These are phyloP conservation scores for Oldenlandia corymbosa DNA, from an alignment of 257 asterid species.

Conservation along the genomic window DNA sequence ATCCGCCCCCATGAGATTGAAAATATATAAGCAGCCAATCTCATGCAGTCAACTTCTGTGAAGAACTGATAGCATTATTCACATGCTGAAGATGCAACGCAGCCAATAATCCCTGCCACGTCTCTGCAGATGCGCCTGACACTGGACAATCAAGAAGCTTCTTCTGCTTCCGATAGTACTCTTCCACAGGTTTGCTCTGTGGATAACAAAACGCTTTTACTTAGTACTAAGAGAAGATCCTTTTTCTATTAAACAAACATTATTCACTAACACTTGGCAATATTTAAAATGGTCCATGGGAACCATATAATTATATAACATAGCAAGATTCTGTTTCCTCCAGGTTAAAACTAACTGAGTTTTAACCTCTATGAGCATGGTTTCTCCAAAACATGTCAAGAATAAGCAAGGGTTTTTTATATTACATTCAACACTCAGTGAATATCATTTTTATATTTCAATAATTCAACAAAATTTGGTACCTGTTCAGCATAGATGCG, in stretches of 20 bases:
- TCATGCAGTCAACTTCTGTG: slow-evolving; percentile 62
- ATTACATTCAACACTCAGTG: background rate
- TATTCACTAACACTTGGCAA: background rate
- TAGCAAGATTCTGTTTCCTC: background rate
- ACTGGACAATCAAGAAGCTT: slow-evolving; percentile 77
- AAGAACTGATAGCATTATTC: slow-evolving; percentile 35
- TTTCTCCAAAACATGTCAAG: too few species aligned
- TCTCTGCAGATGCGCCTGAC: slow-evolving; percentile 59
- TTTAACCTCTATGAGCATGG: background rate
- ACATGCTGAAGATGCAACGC: slow-evolving; percentile 78
- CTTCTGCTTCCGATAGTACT: slow-evolving; percentile 69
- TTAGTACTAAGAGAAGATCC: too few species aligned
- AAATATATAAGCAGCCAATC: background rate
- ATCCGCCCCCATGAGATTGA: background rate
- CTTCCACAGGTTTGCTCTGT: slow-evolving; percentile 76
- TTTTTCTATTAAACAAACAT: too few species aligned
- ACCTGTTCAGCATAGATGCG: slow-evolving; percentile 59
- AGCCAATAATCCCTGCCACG: slow-evolving; percentile 87
- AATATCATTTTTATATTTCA: background rate
- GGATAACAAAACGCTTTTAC: slow-evolving; percentile 13
- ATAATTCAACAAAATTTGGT: slow-evolving; percentile 5
- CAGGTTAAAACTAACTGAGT: background rate
- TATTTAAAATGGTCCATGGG: background rate
- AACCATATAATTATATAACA: too few species aligned
- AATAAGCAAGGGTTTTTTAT: background rate